Percentiles rank a stretch among this genome's conserved stretches.
Evolutionary conservation across 805 yeast genomes (phyloP).

Genomic region (Aciculoconidium aculeatum): DNA sequence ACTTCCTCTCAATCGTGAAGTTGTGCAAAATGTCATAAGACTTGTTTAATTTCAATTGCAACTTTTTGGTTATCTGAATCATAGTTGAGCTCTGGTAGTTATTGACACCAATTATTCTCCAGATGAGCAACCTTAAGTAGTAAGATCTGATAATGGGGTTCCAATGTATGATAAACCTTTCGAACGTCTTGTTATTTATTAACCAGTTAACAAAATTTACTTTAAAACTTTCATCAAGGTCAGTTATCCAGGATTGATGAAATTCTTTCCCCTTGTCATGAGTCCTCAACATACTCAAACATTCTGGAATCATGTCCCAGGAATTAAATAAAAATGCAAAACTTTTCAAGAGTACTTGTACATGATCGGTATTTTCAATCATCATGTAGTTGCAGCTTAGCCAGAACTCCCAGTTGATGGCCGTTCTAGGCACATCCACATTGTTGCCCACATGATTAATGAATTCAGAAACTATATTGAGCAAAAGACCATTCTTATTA

Average conservation of each 20-base stretch:
- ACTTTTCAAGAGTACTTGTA: slow-evolving; percentile 56
- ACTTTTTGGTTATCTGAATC: slow-evolving; percentile 22
- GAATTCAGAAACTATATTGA: slow-evolving; percentile 37
- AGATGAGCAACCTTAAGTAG: slow-evolving; percentile 59
- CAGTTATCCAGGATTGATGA: slow-evolving; percentile 34
- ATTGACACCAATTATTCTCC: slow-evolving; percentile 51
- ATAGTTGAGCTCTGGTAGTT: slow-evolving; percentile 30
- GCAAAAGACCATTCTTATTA: slow-evolving; percentile 31
- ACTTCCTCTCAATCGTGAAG: slow-evolving; percentile 20
- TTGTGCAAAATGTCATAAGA: slow-evolving; percentile 21
- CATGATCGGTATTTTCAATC: slow-evolving; percentile 53
- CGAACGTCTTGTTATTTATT: slow-evolving; percentile 46
- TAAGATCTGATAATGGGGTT: slow-evolving; percentile 69
- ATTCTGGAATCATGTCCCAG: slow-evolving; percentile 63
- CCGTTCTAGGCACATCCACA: slow-evolving; percentile 10
- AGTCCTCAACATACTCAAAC: slow-evolving; percentile 11
- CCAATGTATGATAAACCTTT: slow-evolving; percentile 67
- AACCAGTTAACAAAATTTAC: slow-evolving; percentile 51
- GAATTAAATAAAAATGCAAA: slow-evolving; percentile 63
- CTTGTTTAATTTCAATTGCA: slow-evolving; percentile 26
- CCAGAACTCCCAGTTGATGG: slow-evolving; percentile 77
- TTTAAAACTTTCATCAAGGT: slow-evolving; percentile 37
- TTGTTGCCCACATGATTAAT: slow-evolving; percentile 26
- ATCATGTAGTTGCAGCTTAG: slow-evolving; percentile 49
- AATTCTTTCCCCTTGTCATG: slow-evolving; percentile 4